Evolutionary conservation across 345 rosid genomes (phyloP).

Genomic region (Eucalyptus sp.): DNA sequence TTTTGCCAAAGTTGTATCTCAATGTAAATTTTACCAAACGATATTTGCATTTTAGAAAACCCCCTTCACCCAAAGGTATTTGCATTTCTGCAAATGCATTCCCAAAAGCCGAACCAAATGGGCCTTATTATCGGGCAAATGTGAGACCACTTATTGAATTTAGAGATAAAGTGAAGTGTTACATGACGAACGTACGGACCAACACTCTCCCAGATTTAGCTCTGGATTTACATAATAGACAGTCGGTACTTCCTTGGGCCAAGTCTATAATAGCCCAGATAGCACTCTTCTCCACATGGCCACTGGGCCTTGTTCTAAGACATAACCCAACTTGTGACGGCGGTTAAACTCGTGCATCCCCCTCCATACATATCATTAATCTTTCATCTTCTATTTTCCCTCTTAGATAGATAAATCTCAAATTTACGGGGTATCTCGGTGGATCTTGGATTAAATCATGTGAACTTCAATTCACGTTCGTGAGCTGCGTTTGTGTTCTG

Average conservation of each 20-base stretch:
- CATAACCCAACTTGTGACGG: neutral
- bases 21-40: too few relatives aligned
- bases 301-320: neutral
- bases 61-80: too few relatives aligned
- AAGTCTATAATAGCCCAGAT: neutral
- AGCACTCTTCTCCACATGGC: neutral
- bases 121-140: too few relatives aligned
- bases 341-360: neutral
- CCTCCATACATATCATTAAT: neutral
- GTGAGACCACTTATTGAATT: neutral
- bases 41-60: too few relatives aligned
- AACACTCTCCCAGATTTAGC: neutral
- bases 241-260: neutral
- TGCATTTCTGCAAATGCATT: too few relatives aligned
- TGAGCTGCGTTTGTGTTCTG: neutral
- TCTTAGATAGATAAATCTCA: too few relatives aligned
- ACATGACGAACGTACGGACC: neutral
- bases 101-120: too few relatives aligned
- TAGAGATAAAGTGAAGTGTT: neutral
- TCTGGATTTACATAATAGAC: neutral
- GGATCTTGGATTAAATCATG: neutral
- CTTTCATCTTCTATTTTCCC: neutral
- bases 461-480: neutral
- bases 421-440: neutral
- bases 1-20: too few relatives aligned